A percentile compares a stretch with the other conserved stretches of the same genome.
Conservation (phyloP, 208 protist species). For the Naegleria gruberi region DNA sequence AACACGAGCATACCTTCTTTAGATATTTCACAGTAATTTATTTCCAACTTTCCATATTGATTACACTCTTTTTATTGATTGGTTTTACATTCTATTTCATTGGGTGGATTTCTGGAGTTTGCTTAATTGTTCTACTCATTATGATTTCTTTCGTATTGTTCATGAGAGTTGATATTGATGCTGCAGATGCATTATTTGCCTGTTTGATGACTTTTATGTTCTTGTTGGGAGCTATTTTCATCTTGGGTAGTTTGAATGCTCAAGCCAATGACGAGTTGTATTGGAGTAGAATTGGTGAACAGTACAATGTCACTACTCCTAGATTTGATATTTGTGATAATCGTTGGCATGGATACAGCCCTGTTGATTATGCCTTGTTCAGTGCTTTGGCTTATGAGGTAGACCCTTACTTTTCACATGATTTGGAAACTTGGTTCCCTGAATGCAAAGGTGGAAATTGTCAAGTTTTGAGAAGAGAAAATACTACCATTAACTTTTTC, state of each 20-base stretch:
- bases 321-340: background rate
- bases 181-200: background rate
- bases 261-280: background rate
- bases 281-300: background rate
- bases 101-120: background rate
- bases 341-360: background rate
- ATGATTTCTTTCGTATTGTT: slow-evolving; percentile 2
- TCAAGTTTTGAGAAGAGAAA: background rate
- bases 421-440: background rate
- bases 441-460: background rate
- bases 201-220: background rate
- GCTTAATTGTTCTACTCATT: background rate
- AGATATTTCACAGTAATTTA: background rate
- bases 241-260: background rate
- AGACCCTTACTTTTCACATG: background rate
- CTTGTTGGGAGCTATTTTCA: background rate
- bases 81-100: background rate
- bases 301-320: background rate
- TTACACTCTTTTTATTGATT: background rate
- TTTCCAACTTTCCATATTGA: background rate
- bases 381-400: background rate
- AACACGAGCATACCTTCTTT: background rate
- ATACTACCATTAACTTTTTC: background rate
- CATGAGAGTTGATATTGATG: background rate
- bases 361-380: background rate